These are phyloP conservation scores for Vanrija humicola DNA, from an alignment of 1,284 basidiomycete genomes.

Conservation along the genomic window DNA sequence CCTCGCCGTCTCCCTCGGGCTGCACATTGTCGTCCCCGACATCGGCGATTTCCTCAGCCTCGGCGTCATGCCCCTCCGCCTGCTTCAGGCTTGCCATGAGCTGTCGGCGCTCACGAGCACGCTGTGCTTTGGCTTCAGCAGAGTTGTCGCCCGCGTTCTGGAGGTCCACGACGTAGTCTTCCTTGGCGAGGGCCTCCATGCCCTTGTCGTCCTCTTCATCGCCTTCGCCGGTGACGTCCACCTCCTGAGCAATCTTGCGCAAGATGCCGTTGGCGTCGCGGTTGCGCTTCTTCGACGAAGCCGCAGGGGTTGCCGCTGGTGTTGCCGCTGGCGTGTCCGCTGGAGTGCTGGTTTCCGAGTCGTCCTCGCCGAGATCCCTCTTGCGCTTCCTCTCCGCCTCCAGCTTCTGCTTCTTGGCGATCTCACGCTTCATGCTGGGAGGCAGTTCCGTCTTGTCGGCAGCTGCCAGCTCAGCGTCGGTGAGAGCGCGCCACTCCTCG, in stretches of 20 bases:
- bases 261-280: slow-evolving; percentile 4
- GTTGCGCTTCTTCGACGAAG: neutral
- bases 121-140: slow-evolving; percentile 5
- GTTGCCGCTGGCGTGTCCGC: slow-evolving; percentile 5
- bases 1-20: slow-evolving; percentile 10
- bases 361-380: slow-evolving; percentile 20
- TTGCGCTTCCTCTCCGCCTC: slow-evolving; percentile 25
- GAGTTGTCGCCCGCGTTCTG: slow-evolving; percentile 15
- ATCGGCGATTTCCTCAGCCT: slow-evolving; percentile 20
- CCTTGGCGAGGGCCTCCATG: slow-evolving; percentile 50
- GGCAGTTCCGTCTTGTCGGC: slow-evolving; percentile 33
- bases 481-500: slow-evolving; percentile 85
- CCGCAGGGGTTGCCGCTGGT: neutral
- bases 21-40: slow-evolving; percentile 8
- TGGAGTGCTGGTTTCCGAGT: slow-evolving; percentile 26
- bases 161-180: slow-evolving; percentile 20
- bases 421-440: slow-evolving; percentile 24
- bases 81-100: slow-evolving; percentile 10
- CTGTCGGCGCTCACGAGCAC: slow-evolving; percentile 8
- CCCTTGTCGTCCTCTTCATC: slow-evolving; percentile 39
- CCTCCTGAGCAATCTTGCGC: neutral
- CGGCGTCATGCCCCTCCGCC: slow-evolving; percentile 13
- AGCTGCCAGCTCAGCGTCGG: slow-evolving; percentile 54
- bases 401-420: slow-evolving; percentile 33
- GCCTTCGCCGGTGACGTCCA: neutral